Conservation (phyloP, 495 filamentous ascomycete genomes). For the Pyronema omphalodes region DNA sequence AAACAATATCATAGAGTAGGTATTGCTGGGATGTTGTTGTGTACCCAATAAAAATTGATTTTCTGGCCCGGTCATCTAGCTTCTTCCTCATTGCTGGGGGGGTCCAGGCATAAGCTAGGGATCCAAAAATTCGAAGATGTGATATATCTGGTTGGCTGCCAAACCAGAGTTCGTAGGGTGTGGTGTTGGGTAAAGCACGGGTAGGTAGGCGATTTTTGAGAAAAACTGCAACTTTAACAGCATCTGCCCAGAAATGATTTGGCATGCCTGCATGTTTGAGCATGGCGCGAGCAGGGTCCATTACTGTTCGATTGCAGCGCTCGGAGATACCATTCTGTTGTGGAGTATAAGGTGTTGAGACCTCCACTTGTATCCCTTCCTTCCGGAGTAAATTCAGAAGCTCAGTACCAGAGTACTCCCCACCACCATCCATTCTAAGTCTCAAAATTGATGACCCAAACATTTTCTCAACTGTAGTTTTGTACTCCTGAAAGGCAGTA, state of each 20-base stretch:
- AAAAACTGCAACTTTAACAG: not conserved
- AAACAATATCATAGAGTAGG: too few species aligned
- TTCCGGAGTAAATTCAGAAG: not conserved
- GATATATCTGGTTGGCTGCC: not conserved
- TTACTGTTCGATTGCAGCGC: not conserved
- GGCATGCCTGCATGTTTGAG: slow-evolving; percentile 2
- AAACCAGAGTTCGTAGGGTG: not conserved
- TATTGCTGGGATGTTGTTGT: too few species aligned
- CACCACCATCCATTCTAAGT: not conserved
- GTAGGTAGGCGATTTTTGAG: slow-evolving; percentile 1
- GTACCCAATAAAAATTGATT: not conserved
- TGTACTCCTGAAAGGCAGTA: not conserved
- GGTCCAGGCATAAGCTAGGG: not conserved
- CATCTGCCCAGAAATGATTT: not conserved
- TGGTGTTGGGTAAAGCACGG: not conserved
- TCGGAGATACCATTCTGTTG: slow-evolving; percentile 3
- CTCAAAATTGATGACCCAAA: not conserved
- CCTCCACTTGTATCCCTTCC: not conserved
- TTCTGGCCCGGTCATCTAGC: not conserved
- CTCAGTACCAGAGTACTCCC: too few species aligned
- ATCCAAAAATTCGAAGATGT: slow-evolving; percentile 2
- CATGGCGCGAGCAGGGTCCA: not conserved
- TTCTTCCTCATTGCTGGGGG: not conserved
- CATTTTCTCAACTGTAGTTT: not conserved
- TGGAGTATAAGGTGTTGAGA: not conserved